Percentiles rank a stretch among this genome's conserved stretches.
Evolutionary conservation across 345 rosid species (phyloP).

Genomic region (Schrenkiella parvula): DNA sequence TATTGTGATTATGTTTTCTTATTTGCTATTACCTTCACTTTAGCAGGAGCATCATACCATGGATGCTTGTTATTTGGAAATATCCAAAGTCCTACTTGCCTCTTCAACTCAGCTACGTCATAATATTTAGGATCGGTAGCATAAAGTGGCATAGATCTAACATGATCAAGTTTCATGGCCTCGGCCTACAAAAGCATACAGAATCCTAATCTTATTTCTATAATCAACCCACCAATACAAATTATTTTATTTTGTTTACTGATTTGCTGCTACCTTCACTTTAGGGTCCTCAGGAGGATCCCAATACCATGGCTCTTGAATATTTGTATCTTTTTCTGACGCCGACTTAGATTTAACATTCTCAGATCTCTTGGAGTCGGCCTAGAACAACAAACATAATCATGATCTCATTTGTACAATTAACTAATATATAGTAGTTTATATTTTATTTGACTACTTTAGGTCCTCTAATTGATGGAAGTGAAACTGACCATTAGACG

Average conservation of each 20-base stretch:
- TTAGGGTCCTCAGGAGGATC: conserved; percentile 3
- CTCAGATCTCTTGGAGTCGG: background rate
- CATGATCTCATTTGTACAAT: background rate
- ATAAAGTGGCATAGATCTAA: background rate
- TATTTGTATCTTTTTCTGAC: background rate
- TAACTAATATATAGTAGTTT: background rate
- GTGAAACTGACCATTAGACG: conserved; percentile 2
- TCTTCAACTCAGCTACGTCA: background rate
- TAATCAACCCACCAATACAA: background rate
- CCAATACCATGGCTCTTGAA: conserved; percentile 16
- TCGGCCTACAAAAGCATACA: conserved; percentile 37
- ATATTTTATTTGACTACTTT: too few relatives aligned
- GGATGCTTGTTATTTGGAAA: conserved; percentile 1
- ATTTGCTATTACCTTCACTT: conserved; percentile 4
- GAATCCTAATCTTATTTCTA: background rate
- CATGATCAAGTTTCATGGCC: conserved; percentile 33
- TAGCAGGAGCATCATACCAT: conserved; percentile 5
- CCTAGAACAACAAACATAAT: background rate
- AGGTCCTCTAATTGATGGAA: background rate
- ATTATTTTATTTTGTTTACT: background rate
- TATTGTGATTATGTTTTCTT: background rate
- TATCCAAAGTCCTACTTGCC: background rate
- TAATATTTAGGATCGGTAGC: background rate
- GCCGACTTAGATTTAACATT: background rate
- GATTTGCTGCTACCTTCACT: background rate